Evolutionary conservation across 208 protist species (phyloP), one percentile per base, ranked within the genome.

Genomic region (Entamoeba moshkovskii): DNA sequence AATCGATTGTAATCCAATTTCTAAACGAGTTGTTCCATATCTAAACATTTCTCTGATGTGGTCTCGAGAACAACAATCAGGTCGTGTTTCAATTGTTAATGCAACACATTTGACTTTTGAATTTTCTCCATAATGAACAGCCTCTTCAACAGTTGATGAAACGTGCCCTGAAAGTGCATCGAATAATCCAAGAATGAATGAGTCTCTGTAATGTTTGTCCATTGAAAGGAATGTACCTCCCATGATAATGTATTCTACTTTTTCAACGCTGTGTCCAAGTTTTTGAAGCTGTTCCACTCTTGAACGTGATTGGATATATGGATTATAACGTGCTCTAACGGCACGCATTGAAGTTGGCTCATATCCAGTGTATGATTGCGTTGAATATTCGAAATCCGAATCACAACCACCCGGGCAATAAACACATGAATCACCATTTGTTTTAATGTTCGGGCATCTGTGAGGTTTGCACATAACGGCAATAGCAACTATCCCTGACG

Each of bases 171-270:
- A 96, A 8, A 98, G 94, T 47, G 97, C 97, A 95, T 97, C 97
- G 93, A 98, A 97, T 38, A 98, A 95, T 92, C 97, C 97, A 66
- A 95, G 95, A 66, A 98, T 97, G 94, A 98, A 98, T 48, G 95
- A 97, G 47, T 98, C 97, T 44, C 98, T 95, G 96, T 99, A 99
- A 2, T 96, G 95, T 25, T 95, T 91, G 18, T 97, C 96, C 44
- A 99, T 97, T 94, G 97, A 98, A 96, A 99, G 98, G 96, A 99
- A 99, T 33, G 99, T 99, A 47, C 99, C 99, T 45, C 99, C 99
- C 96, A 99, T 99, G 93, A 99, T 96, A 46, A 99, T 98, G 66
- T 99, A 98, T 96, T 99, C 98, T 18, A 99, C 98, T 96, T 99
- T 98, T 92, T 98, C 91, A 94, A 13, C 22, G 25, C 22, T 45